A percentile compares a stretch with the other conserved stretches of the same genome.
Evolutionary conservation across 2,329 filamentous ascomycete genomes (phyloP).

Genomic region (Colletotrichum plurivorum): DNA sequence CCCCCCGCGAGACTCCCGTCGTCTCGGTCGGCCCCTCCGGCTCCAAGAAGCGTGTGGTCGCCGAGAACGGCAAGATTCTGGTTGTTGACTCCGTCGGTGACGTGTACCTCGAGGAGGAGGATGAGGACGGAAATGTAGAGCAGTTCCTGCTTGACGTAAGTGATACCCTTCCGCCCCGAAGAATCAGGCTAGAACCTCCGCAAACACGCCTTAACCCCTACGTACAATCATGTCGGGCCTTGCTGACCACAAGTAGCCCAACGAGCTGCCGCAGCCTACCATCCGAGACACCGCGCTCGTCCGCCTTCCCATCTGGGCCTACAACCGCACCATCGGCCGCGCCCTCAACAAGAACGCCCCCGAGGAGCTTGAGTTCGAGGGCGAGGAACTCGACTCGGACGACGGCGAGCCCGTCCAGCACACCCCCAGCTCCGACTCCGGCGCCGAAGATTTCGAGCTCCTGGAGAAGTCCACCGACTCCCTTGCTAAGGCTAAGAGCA

Average conservation of each 20-base stretch:
- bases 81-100: constrained; percentile 94
- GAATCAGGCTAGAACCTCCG: not conserved
- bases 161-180: constrained; percentile 43
- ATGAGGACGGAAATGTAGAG: constrained; percentile 85
- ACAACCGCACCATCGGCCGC: constrained; percentile 68
- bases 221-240: not conserved
- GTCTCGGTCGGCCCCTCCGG: constrained; percentile 73
- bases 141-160: constrained; percentile 92
- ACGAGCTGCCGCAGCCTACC: constrained; percentile 84
- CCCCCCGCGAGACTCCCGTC: constrained; percentile 66
- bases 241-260: constrained; percentile 66
- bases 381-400: constrained; percentile 56
- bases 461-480: constrained; percentile 73
- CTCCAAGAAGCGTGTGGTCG: constrained; percentile 87
- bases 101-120: constrained; percentile 93
- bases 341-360: constrained; percentile 56
- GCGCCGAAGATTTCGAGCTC: constrained; percentile 73
- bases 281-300: constrained; percentile 87
- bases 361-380: constrained; percentile 53
- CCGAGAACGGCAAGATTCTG: constrained; percentile 94
- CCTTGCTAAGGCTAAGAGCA: constrained; percentile 65
- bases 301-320: constrained; percentile 82
- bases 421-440: constrained; percentile 70
- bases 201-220: not conserved
- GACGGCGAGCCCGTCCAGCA: constrained; percentile 65